phyloP scores from a whole-genome alignment of 768 basidiomycete genomes.

The Amanita subjunquillea region DNA sequence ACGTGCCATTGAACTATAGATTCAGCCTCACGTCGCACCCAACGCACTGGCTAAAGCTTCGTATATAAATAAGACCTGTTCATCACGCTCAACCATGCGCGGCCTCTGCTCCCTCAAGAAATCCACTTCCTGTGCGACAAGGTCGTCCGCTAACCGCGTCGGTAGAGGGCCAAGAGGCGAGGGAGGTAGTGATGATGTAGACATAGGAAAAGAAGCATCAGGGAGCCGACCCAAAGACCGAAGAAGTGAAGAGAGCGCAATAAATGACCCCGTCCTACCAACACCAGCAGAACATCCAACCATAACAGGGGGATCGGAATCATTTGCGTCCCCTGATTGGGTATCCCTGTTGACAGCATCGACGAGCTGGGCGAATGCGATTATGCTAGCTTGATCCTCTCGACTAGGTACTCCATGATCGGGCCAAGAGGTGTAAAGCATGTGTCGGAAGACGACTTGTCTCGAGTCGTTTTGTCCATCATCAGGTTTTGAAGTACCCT shows the following conservation, averaged over 20 bases:
- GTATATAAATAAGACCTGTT: constrained; percentile 60
- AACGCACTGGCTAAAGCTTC: constrained; percentile 28
- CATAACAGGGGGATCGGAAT: constrained; percentile 68
- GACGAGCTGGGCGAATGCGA: constrained; percentile 56
- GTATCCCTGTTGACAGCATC: constrained; percentile 48
- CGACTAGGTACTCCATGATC: constrained; percentile 72
- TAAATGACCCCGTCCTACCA: constrained; percentile 81
- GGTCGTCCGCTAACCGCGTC: constrained; percentile 36
- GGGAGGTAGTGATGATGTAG: constrained; percentile 23
- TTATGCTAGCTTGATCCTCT: constrained; percentile 46
- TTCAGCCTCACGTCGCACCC: neutral
- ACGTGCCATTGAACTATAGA: neutral
- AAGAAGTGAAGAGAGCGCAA: constrained; percentile 71
- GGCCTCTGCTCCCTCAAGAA: constrained; percentile 71
- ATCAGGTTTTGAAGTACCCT: constrained; percentile 7
- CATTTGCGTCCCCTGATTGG: constrained; percentile 18
- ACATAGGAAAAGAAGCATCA: constrained; percentile 19
- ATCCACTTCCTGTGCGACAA: constrained; percentile 65
- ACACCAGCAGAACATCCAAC: constrained; percentile 83
- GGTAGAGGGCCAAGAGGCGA: constrained; percentile 56
- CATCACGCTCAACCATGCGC: constrained; percentile 68
- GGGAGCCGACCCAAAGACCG: constrained; percentile 43
- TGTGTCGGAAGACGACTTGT: constrained; percentile 50
- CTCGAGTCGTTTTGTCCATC: constrained; percentile 14
- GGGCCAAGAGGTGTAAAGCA: constrained; percentile 74